A percentile compares a stretch with the other conserved stretches of the same genome.
These are phyloP conservation scores for Boletellus deceptivus DNA, from an alignment of 1,284 basidiomycete species.

Conservation along the genomic window DNA sequence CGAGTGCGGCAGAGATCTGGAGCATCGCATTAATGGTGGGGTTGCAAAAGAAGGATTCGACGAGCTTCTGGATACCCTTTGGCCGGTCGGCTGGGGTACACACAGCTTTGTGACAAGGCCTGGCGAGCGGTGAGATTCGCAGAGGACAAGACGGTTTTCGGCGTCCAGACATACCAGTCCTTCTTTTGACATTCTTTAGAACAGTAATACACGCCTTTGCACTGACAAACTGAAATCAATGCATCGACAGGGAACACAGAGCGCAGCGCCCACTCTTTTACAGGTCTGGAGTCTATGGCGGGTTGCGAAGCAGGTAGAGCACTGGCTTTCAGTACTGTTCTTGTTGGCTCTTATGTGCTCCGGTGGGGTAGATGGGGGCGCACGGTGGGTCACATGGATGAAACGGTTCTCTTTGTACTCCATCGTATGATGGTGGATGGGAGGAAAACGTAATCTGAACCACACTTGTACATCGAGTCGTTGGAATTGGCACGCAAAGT, in stretches of 20 bases:
- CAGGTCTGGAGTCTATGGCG: conserved; percentile 15
- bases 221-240: conserved; percentile 30
- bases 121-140: background rate
- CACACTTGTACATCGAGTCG: too few relatives aligned
- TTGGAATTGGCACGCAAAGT: too few relatives aligned
- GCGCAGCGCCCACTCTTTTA: conserved; percentile 2
- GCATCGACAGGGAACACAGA: background rate
- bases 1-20: conserved; percentile 20
- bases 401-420: conserved; percentile 1
- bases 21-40: conserved; percentile 13
- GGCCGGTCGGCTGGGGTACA: conserved; percentile 22
- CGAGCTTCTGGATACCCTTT: conserved; percentile 19
- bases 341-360: conserved; percentile 12
- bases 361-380: conserved; percentile 1
- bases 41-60: conserved; percentile 22
- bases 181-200: conserved; percentile 25
- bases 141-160: background rate
- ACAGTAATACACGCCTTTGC: conserved; percentile 30
- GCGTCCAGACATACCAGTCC: conserved; percentile 12
- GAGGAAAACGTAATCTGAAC: too few relatives aligned
- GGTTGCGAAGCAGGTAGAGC: conserved; percentile 17
- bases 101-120: conserved; percentile 22
- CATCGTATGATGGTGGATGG: too few relatives aligned
- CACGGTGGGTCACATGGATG: conserved; percentile 11
- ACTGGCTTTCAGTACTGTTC: conserved; percentile 5